Evolutionary conservation across 2,329 filamentous ascomycete genomes (phyloP).

Genomic region (Pseudogymnoascus sp.): DNA sequence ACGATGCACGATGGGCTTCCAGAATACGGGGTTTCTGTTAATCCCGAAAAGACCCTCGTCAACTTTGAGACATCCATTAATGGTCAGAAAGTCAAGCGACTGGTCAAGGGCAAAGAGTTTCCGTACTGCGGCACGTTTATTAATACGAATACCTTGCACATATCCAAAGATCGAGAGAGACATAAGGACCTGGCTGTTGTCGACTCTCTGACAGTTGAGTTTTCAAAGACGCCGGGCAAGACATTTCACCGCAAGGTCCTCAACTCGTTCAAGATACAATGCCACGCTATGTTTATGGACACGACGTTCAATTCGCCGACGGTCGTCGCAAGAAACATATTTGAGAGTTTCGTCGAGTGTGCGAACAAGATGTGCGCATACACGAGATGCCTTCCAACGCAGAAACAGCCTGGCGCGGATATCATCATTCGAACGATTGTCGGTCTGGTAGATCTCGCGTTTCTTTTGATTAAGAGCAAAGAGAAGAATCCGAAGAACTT

Average conservation of each 20-base stretch:
- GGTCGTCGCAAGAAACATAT: conserved; percentile 68
- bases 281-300: conserved; percentile 78
- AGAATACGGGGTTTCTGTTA: conserved; percentile 74
- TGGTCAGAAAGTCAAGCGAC: conserved; percentile 44
- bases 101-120: conserved; percentile 48
- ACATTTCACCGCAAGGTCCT: conserved; percentile 76
- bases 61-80: conserved; percentile 68
- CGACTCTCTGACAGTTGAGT: conserved; percentile 74
- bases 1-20: conserved; percentile 74
- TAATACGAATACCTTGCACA: conserved; percentile 65
- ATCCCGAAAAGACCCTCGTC: conserved; percentile 68
- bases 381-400: conserved; percentile 48
- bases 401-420: conserved; percentile 48
- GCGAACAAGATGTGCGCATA: conserved; percentile 69
- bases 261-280: conserved; percentile 73
- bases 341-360: conserved; percentile 67
- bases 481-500: conserved; percentile 13
- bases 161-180: conserved; percentile 61
- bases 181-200: conserved; percentile 47
- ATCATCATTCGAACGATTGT: conserved; percentile 45
- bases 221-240: conserved; percentile 63
- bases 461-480: conserved; percentile 24
- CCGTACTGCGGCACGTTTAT: conserved; percentile 85
- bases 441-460: conserved; percentile 21
- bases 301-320: conserved; percentile 64